A percentile compares a stretch with the other conserved stretches of the same genome.
Evolutionary conservation across 768 basidiomycete genomes (phyloP).

Genomic region (Suillus placidus): DNA sequence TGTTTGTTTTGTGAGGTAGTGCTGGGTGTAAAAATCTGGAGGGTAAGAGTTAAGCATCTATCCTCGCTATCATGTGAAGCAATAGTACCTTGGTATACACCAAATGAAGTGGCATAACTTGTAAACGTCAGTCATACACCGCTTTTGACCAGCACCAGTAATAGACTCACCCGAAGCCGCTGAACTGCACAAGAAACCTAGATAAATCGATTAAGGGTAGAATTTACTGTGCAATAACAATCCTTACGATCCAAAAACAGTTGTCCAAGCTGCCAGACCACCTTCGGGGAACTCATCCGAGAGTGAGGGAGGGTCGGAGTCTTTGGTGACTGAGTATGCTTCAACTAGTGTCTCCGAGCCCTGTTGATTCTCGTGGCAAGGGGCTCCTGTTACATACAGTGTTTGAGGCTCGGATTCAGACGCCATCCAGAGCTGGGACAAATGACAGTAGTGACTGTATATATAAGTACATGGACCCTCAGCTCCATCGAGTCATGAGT

Average conservation of each 20-base stretch:
- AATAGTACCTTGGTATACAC: conserved; percentile 42
- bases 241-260: conserved; percentile 28
- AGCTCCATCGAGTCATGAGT: background rate
- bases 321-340: too few species aligned
- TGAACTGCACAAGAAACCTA: conserved; percentile 36
- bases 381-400: background rate
- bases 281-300: conserved; percentile 30
- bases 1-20: conserved; percentile 37
- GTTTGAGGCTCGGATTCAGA: background rate
- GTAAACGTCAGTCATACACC: background rate
- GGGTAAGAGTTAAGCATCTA: background rate
- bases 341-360: background rate
- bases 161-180: conserved; percentile 34
- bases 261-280: conserved; percentile 28
- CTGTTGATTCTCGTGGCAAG: background rate
- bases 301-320: background rate
- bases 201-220: background rate
- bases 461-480: background rate
- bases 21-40: conserved; percentile 41
- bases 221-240: background rate
- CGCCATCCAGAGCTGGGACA: background rate
- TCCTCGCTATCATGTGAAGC: background rate
- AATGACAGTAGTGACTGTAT: background rate
- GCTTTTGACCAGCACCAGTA: background rate
- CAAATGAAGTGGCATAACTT: conserved; percentile 40